These are phyloP conservation scores for Aaosphaeria pasadenensis DNA, from an alignment of 2,329 filamentous ascomycete species.

Conservation along the genomic window DNA sequence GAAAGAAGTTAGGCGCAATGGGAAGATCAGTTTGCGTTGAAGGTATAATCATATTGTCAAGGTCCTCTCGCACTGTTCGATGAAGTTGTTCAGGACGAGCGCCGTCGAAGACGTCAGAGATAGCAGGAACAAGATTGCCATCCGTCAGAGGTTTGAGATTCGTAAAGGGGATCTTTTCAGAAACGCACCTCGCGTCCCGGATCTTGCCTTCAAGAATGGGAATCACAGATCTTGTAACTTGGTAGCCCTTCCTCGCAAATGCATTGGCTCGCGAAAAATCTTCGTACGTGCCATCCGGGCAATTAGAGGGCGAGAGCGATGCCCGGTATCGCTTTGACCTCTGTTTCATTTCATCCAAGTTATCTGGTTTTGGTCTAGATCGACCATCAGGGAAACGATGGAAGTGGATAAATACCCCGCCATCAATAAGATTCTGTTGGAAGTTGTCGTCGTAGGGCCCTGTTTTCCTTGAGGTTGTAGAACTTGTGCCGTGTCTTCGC, in stretches of 20 bases:
- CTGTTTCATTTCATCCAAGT: constrained; percentile 28
- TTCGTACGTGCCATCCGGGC: constrained; percentile 26
- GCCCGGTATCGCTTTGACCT: constrained; percentile 23
- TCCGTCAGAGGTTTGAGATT: constrained; percentile 14
- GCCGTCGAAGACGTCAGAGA: constrained; percentile 32
- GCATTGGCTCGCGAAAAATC: constrained; percentile 26
- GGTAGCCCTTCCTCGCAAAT: constrained; percentile 33
- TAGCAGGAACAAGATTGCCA: constrained; percentile 12
- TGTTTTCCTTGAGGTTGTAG: constrained; percentile 3
- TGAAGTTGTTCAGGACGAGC: constrained; percentile 24
- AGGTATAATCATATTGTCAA: constrained; percentile 26
- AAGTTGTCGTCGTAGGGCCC: constrained; percentile 31
- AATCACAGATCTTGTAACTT: constrained; percentile 31
- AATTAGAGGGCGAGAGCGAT: constrained; percentile 38
- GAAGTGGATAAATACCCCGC: too few relatives aligned
- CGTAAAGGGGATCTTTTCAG: constrained; percentile 18
- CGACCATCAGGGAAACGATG: constrained; percentile 3
- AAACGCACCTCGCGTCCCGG: constrained; percentile 14
- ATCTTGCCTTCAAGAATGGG: constrained; percentile 25
- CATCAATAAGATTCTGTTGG: constrained; percentile 36
- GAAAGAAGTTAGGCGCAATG: constrained; percentile 34
- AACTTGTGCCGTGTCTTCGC: too few relatives aligned
- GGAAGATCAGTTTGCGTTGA: constrained; percentile 18
- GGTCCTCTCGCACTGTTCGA: constrained; percentile 20
- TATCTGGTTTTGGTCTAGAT: too few relatives aligned